phyloP scores from a whole-genome alignment of 2,329 filamentous ascomycete species.

The Colletotrichum echinochloae region DNA sequence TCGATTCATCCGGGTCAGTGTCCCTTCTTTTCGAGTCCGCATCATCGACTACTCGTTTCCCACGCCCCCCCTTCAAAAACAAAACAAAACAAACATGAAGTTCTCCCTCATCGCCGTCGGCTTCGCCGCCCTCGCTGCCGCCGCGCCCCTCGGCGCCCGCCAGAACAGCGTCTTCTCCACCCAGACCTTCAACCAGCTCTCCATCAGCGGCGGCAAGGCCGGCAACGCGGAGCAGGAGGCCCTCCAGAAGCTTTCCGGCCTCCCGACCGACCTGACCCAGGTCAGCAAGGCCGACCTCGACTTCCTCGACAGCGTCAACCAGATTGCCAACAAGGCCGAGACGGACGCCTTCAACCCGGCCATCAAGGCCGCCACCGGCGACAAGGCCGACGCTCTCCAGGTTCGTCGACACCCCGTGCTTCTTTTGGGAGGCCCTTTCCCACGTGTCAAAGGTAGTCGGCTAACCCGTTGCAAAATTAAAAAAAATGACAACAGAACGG shows the following conservation, averaged over 20 bases:
- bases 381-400: slow-evolving; percentile 61
- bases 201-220: slow-evolving; percentile 60
- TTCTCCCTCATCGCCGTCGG: slow-evolving; percentile 49
- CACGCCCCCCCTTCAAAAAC: background rate
- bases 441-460: background rate
- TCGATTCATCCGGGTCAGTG: slow-evolving; percentile 35
- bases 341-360: slow-evolving; percentile 65
- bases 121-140: slow-evolving; percentile 46
- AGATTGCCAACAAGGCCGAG: slow-evolving; percentile 66
- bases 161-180: slow-evolving; percentile 48
- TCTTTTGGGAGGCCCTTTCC: too few relatives aligned
- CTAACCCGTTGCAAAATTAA: background rate
- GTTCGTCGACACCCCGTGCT: slow-evolving; percentile 43
- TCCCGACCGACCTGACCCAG: slow-evolving; percentile 55
- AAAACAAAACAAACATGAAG: slow-evolving; percentile 47
- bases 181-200: slow-evolving; percentile 57
- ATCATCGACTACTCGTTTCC: slow-evolving; percentile 5
- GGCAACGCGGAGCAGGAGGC: slow-evolving; percentile 60
- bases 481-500: slow-evolving; percentile 55
- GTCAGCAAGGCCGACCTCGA: slow-evolving; percentile 61
- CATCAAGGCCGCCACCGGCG: slow-evolving; percentile 60
- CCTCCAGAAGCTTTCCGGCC: slow-evolving; percentile 52
- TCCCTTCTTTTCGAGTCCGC: slow-evolving; percentile 30
- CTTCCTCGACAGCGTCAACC: slow-evolving; percentile 63
- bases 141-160: slow-evolving; percentile 47